A percentile compares a stretch with the other conserved stretches of the same genome.
Evolutionary conservation across 495 filamentous ascomycete genomes (phyloP).

Genomic region (Viridothelium virens): DNA sequence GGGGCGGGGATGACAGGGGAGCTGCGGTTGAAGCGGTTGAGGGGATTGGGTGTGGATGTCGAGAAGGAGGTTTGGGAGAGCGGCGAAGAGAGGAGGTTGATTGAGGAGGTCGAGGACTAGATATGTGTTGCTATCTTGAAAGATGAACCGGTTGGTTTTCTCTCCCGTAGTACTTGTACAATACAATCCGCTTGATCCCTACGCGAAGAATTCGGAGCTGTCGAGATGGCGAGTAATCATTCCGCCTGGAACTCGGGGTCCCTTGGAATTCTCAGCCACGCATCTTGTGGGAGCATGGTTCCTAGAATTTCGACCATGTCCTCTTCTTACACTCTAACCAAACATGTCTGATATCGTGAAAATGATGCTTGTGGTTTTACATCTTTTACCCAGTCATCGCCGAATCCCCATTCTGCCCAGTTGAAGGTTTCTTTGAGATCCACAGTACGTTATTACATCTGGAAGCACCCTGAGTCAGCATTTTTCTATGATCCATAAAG

Average conservation of each 20-base stretch:
- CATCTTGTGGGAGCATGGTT: no score
- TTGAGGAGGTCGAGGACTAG: constrained; percentile 49
- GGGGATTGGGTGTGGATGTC: constrained; percentile 23
- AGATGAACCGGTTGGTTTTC: neutral
- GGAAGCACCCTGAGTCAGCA: constrained; percentile 25
- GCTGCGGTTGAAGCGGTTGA: constrained; percentile 30
- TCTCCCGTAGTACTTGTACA: neutral
- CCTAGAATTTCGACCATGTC: neutral
- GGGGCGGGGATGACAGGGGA: constrained; percentile 26
- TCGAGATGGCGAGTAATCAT: no score
- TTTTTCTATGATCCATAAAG: neutral
- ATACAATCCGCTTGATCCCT: neutral
- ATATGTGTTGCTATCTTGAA: neutral
- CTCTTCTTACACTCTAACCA: no score
- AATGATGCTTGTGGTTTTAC: no score
- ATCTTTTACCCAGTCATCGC: constrained; percentile 51
- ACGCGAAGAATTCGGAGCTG: neutral
- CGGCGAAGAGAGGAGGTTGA: constrained; percentile 26
- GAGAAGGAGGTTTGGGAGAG: constrained; percentile 16
- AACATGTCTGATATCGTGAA: no score
- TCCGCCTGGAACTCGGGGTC: no score
- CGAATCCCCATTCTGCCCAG: constrained; percentile 45
- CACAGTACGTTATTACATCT: constrained; percentile 96
- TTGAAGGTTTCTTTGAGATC: constrained; percentile 59
- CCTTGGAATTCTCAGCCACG: no score